Base-by-base conservation (phyloP, 768 basidiomycete species). In the Lactarius akahatsu region DNA sequence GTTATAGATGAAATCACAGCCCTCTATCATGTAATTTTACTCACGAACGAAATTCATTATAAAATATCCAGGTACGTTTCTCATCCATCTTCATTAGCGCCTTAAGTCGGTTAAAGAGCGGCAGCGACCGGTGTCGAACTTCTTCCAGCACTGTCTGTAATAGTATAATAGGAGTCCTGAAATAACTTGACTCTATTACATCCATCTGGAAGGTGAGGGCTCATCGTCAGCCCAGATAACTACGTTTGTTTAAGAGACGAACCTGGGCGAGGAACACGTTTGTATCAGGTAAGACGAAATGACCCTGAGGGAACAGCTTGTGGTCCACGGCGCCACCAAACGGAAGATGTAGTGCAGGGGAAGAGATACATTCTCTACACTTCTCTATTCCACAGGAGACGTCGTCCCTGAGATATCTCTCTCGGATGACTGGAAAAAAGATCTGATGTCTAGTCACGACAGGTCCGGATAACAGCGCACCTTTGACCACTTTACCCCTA, bases 131-230 rank as follows among this genome's bases (percentile, higher is more conserved):
- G 75, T 98, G 97, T 65, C 96, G 84, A 66, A 98, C 94, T 85
- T 99, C 97, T 70, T 97, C 92, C 61, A 98, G 80, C 2, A 98
- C 96, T 0, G 96, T 99, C 77, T 98, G 96, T 2, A 97, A 84
- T 28, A 99, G 80, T 63, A 99, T 88, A 62, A 98, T 86, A 0
- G 96, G 94, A 0, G 89, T 80, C 0, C 78, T 82, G 71, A 96
- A 92, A 1, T 86, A 78, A 1, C 83, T 78, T 0, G 91, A 92
- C 75, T 94, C 91, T 45, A 98, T 80, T 61, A 98, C 81, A 77
- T 99, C 97, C 91, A 98, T 98, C 92, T 97, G 71, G 16, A 63
- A 26, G 20, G 32, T 15, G 7, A 40, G 38, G 15, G 18, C 11
- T 40, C 43, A 59, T 13, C 4, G n/a, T 47, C 30, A 45, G 59